Base-by-base conservation (phyloP, 2,329 filamentous ascomycete species). In the Trichoderma sp. region DNA sequence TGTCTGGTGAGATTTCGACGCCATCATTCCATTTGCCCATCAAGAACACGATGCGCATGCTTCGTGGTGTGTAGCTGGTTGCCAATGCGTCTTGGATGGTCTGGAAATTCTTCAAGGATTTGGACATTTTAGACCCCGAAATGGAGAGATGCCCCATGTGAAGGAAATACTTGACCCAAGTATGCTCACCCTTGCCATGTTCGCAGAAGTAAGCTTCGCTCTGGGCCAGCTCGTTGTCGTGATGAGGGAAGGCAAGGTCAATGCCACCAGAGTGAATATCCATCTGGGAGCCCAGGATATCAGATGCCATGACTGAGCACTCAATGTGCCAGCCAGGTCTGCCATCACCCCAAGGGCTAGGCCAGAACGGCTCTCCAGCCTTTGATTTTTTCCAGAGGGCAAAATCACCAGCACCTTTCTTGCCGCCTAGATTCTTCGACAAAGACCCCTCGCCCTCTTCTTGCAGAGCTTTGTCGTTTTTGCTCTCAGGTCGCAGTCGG, bases 281-380 rank as follows among this genome's bases (percentile, higher is more conserved):
- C 87, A 98, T 95, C 77, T 92, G 89, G 33, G 91, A 88, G 6
- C 95, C 95, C 1, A 98, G 86, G n/a, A 95, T 90, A 78, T 95
- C 94, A 2, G 94, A 96, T 0, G 95, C 95, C 96, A 98, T 98
- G 18, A 95, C 95, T 1, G 93, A 95, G 91, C 96, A 98, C 86
- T 98, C 95, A 81, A 98, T 98, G 82, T 98, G 96, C 96, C 96
- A 98, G 21, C 96, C 96, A 1, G 96, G 96, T 62, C 96, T 89
- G 5, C 95, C 95, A 74, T 92, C 88, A 5, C 96, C 95, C 95
- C 96, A 98, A 4, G 92, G 91, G 79, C 93, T 97, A 6, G 91
- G 88, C 96, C 96, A 98, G 78, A 91, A 93, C 0, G 96, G 96
- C 87, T 98, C 96, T 60, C 96, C 96, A 16, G 94, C 91, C 85